Conservation (phyloP, 1,139 yeast species). For the Pichia sp. region DNA sequence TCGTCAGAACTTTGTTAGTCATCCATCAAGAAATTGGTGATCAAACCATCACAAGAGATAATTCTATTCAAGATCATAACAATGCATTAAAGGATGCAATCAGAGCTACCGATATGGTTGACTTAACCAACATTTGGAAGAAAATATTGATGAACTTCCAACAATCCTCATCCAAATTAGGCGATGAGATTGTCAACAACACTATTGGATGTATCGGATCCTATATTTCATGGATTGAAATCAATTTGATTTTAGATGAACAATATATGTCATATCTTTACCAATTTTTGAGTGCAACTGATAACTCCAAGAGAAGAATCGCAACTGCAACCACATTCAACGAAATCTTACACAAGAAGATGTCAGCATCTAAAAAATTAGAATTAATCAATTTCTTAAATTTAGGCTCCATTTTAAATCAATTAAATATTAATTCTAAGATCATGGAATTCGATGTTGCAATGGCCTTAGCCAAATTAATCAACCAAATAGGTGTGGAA, state of each 20-base stretch:
- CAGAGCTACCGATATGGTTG: slow-evolving; percentile 70
- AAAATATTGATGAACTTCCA: slow-evolving; percentile 43
- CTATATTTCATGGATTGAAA: slow-evolving; percentile 95
- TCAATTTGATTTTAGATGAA: slow-evolving; percentile 69
- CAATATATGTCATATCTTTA: slow-evolving; percentile 63
- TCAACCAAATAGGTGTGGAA: slow-evolving; percentile 76
- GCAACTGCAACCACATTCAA: slow-evolving; percentile 71
- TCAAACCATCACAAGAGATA: slow-evolving; percentile 71
- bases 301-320: slow-evolving; percentile 41
- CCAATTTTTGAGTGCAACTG: slow-evolving; percentile 50
- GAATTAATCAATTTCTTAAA: slow-evolving; percentile 71
- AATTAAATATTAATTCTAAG: slow-evolving; percentile 36
- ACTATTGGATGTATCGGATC: slow-evolving; percentile 74
- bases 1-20: slow-evolving; percentile 66
- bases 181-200: slow-evolving; percentile 53
- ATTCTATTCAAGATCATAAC: slow-evolving; percentile 61
- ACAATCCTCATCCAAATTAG: slow-evolving; percentile 24
- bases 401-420: slow-evolving; percentile 53
- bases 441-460: slow-evolving; percentile 59
- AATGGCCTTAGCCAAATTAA: slow-evolving; percentile 72
- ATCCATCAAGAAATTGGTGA: slow-evolving; percentile 95
- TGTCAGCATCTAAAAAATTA: slow-evolving; percentile 85
- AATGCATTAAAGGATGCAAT: slow-evolving; percentile 77
- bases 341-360: slow-evolving; percentile 86
- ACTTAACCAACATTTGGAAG: slow-evolving; percentile 70